Base-by-base conservation (phyloP, 495 filamentous ascomycete genomes). In the Xylaria longipes region DNA sequence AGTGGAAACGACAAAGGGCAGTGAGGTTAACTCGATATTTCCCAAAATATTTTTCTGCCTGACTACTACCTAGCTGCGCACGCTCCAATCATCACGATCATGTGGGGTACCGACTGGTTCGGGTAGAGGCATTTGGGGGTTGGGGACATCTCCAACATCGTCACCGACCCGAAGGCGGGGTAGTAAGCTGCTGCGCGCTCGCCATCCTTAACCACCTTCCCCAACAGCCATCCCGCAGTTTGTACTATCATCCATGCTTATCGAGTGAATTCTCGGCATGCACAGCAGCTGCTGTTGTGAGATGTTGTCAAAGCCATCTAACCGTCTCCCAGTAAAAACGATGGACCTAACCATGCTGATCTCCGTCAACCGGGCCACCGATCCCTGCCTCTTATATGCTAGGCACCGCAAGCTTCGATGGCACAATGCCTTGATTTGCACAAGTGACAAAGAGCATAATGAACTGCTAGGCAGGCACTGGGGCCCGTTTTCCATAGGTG, bases 191-290 rank as follows among this genome's bases (percentile, higher is more conserved):
- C 25, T 8, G 5, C 8, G n/a, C 8, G 65, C 29, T 68, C 52
- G 52, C 35, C 37, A 60, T 67, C 48, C 33, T 46, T 68, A 68
- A 46, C 65, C 66, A 68, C 66, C 66, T 68, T 68, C 66, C 66
- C 37, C 52, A 68, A 68, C 37, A 2, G 66, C 66, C 37, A 68
- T 22, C 52, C 25, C 50, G 52, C 52, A 68, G 63, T 17, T 12
- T 37, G 25, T 25, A 46, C 37, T 58, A n/a, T 8, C 12, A 29
- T 25, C 27, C 52, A 66, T 50, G 64, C 45, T 66, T 35, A 29
- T 63, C 37, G 12, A 37, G 37, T 41, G 37, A 43, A 15, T 14
- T 12, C 31, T 5, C 6, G 15, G 6, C 2, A 37, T 35, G 45
- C 45, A 66, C 20, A 39, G 22, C 31, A 52, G 39, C 41, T 25